These are phyloP conservation scores for Dentipellis fragilis DNA, from an alignment of 768 basidiomycete species.

Conservation along the genomic window DNA sequence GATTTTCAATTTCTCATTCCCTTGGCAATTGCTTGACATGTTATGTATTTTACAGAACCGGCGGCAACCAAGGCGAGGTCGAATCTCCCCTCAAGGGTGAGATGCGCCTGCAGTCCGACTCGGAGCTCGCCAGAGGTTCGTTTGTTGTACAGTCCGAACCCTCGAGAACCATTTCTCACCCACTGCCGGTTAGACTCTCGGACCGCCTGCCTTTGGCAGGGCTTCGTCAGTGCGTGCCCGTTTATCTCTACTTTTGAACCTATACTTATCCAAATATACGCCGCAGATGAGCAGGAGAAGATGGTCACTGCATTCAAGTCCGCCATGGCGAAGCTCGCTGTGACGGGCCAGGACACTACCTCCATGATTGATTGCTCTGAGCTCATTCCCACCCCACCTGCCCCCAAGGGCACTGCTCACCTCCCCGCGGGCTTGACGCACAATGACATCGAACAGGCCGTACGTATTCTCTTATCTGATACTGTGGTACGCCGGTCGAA, in stretches of 20 bases:
- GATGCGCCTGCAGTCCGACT: constrained; percentile 37
- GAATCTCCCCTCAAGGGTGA: constrained; percentile 29
- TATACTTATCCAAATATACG: neutral
- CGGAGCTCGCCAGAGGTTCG: constrained; percentile 13
- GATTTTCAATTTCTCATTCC: neutral
- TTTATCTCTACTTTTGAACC: neutral
- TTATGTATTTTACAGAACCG: constrained; percentile 19
- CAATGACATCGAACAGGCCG: constrained; percentile 13
- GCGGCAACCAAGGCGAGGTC: constrained; percentile 29
- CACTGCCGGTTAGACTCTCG: constrained; percentile 22
- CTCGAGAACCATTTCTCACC: neutral
- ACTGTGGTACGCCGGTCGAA: too few species aligned
- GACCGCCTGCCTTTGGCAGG: constrained; percentile 41
- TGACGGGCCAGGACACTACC: constrained; percentile 29
- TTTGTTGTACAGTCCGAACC: neutral
- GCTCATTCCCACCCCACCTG: constrained; percentile 28
- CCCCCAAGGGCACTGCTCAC: constrained; percentile 19
- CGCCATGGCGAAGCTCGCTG: constrained; percentile 34
- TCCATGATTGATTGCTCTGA: constrained; percentile 34
- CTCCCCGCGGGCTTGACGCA: constrained; percentile 24
- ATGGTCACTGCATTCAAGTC: constrained; percentile 24
- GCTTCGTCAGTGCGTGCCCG: constrained; percentile 18
- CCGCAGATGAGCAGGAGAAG: constrained; percentile 11
- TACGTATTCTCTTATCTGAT: too few species aligned
- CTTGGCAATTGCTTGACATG: neutral